Conservation (phyloP, 768 basidiomycete species). For the Tylopilus rubrobrunneus region DNA sequence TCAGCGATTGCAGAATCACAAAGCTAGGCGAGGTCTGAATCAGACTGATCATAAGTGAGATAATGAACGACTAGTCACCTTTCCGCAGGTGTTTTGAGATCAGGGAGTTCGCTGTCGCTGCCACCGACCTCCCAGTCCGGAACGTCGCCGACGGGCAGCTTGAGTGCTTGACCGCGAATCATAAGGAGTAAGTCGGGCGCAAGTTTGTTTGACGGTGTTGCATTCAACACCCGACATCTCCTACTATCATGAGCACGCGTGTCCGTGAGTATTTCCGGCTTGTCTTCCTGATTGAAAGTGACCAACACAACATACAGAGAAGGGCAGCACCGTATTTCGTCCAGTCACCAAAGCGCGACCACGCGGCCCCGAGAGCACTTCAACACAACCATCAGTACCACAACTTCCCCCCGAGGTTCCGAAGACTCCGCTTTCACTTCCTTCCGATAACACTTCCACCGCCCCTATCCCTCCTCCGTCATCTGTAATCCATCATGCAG, state of each 20-base stretch:
- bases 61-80: constrained; percentile 39
- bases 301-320: constrained; percentile 43
- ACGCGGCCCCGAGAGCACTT: constrained; percentile 32
- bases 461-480: constrained; percentile 1
- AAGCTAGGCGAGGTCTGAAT: constrained; percentile 36
- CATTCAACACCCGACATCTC: constrained; percentile 3
- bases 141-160: constrained; percentile 53
- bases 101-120: constrained; percentile 37
- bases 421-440: background rate
- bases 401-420: background rate
- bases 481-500: background rate
- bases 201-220: constrained; percentile 28
- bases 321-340: constrained; percentile 65
- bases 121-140: constrained; percentile 59
- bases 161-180: constrained; percentile 26
- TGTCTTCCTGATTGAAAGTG: background rate
- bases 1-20: constrained; percentile 62
- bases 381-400: constrained; percentile 13
- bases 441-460: background rate
- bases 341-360: constrained; percentile 59
- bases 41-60: constrained; percentile 2
- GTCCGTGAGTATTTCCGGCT: constrained; percentile 52
- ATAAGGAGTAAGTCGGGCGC: constrained; percentile 7
- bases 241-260: constrained; percentile 38
- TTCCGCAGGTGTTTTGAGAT: constrained; percentile 48